Evolutionary conservation across 1,139 yeast species (phyloP).

Genomic region (Kazachstania sp.): DNA sequence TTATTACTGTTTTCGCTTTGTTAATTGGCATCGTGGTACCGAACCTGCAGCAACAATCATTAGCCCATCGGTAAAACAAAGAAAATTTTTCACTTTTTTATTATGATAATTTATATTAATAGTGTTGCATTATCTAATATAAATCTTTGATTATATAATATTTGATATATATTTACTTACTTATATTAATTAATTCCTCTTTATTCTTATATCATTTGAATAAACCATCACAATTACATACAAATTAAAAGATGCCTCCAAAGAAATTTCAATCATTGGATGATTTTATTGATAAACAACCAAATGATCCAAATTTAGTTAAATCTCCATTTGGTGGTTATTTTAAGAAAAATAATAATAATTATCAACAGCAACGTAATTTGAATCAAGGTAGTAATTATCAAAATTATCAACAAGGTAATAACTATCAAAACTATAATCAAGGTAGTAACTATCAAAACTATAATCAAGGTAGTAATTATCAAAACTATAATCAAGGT

Average conservation of each 20-base stretch:
- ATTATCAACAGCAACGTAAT: slow-evolving; percentile 19
- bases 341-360: slow-evolving; percentile 20
- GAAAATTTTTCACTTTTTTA: slow-evolving; percentile 1
- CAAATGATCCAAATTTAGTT: slow-evolving; percentile 25
- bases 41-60: not conserved
- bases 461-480: slow-evolving; percentile 8
- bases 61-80: not conserved
- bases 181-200: too few species aligned
- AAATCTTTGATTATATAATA: not conserved
- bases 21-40: not conserved
- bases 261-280: slow-evolving; percentile 28
- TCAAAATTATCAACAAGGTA: slow-evolving; percentile 8
- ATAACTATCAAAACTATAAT: slow-evolving; percentile 10
- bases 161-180: too few species aligned
- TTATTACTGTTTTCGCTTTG: too few species aligned
- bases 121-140: not conserved
- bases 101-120: not conserved
- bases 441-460: slow-evolving; percentile 10
- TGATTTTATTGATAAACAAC: slow-evolving; percentile 26
- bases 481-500: slow-evolving; percentile 9
- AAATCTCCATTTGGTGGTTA: slow-evolving; percentile 31
- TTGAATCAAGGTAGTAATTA: slow-evolving; percentile 5
- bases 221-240: not conserved
- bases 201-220: not conserved
- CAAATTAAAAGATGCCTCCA: slow-evolving; percentile 31